A percentile compares a stretch with the other conserved stretches of the same genome.
phyloP scores from a whole-genome alignment of 1,284 basidiomycete genomes.

The Tilletia caries region DNA sequence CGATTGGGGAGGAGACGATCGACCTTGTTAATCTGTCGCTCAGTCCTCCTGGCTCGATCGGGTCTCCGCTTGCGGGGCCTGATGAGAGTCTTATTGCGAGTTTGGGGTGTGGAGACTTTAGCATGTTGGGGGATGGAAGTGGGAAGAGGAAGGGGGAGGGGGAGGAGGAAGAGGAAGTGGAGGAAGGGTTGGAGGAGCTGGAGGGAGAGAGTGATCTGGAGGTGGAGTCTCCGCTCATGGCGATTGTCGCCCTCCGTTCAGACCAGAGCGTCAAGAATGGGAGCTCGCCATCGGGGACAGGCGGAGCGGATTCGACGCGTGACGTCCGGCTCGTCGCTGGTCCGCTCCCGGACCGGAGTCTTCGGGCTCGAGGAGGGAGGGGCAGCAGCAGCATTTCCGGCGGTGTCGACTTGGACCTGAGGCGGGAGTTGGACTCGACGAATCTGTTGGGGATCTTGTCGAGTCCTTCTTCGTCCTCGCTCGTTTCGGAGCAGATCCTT shows the following conservation, averaged over 20 bases:
- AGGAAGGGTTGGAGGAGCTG: background rate
- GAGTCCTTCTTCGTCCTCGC: background rate
- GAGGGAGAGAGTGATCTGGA: conserved; percentile 7
- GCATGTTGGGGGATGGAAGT: background rate
- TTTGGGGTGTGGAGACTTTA: background rate
- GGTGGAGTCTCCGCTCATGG: conserved; percentile 8
- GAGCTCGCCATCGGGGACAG: no score
- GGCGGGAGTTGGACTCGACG: background rate
- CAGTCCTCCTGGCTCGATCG: background rate
- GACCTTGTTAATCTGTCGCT: conserved; percentile 3
- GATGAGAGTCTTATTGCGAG: background rate
- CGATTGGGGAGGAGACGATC: conserved; percentile 4
- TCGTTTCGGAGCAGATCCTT: no score
- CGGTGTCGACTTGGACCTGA: background rate
- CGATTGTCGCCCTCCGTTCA: background rate
- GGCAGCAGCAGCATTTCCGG: background rate
- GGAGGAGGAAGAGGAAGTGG: background rate
- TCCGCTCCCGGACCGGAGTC: background rate
- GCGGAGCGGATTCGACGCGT: background rate
- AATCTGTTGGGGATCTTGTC: background rate
- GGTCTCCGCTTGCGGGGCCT: background rate
- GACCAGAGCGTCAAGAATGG: background rate
- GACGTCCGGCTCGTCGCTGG: background rate
- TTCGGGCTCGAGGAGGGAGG: background rate
- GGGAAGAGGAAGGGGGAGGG: background rate